Evolutionary conservation across 2,329 filamentous ascomycete species (phyloP), one percentile per base, ranked within the genome.

Genomic region (Xylariaceae sp.): DNA sequence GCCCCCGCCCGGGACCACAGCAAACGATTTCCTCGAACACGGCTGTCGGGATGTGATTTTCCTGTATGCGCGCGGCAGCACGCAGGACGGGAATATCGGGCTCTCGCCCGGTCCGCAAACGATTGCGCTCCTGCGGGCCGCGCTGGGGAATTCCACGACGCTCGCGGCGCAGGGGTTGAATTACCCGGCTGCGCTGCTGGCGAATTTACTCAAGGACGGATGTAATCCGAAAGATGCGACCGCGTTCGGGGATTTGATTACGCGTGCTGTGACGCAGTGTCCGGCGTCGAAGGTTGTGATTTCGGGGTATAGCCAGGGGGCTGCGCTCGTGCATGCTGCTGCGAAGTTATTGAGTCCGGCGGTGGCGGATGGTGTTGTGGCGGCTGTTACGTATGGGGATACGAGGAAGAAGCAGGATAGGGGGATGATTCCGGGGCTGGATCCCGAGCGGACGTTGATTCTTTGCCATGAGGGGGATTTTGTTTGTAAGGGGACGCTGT

Each of bases 61-160:
- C 47, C 72, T 77, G 56, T 77, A 72, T 51, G 75, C 75, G 2
- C 73, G 75, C 17, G 75, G 73, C 1, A 75, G 72, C 2, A 73
- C 71, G 8, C 75, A 77, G 54, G 58, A 66, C 0, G 75, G 75
- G 51, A 77, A 77, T 56, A 66, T 76, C 57, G 70, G 70, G 17
- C 62, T 62, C 9, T 63, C 66, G 5, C 70, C 70, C 8, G 70
- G 70, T 0, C 68, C 69, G 55, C 64, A 72, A 3, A 76, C 74
- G 1, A 85, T 88, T 59, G 71, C 73, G 5, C 74, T 80, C 53
- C 76, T 88, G 11, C 84, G 79, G 2, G 68, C 75, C 1, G 73
- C 77, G 11, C 57, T 70, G 8, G 66, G 66, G 17, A 23, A 56
- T 3, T 15, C 42, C 13, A 11, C 15, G 67, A 30, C 23, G 23